phyloP scores from a whole-genome alignment of 148 eudicot genomes.

The Camellia granthamiana region DNA sequence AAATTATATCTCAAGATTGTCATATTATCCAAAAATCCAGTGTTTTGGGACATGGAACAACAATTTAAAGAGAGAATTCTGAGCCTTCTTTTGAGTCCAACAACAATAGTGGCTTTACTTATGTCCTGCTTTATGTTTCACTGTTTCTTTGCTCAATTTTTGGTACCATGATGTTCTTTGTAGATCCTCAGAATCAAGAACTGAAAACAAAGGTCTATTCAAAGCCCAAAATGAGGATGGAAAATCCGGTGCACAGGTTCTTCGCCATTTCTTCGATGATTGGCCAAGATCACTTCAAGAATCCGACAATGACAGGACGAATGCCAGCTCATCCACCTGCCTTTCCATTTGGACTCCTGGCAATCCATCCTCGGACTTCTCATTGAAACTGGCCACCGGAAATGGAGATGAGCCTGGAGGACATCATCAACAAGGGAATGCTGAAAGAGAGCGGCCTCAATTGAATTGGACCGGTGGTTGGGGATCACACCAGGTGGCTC shows the following conservation, averaged over 20 bases:
- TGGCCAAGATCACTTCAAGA: slow-evolving; percentile 54
- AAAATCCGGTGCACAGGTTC: slow-evolving; percentile 36
- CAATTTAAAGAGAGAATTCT: no score
- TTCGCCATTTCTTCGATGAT: slow-evolving; percentile 73
- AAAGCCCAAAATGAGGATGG: slow-evolving; percentile 29
- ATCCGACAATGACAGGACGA: slow-evolving; percentile 8
- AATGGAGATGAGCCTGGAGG: slow-evolving; percentile 14
- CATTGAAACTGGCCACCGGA: slow-evolving; percentile 65
- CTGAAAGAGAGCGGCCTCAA: slow-evolving; percentile 17
- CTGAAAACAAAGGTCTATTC: slow-evolving; percentile 31
- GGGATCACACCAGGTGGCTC: slow-evolving; percentile 38
- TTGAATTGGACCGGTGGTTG: slow-evolving; percentile 34
- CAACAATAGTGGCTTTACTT: no score
- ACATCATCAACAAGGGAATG: neutral
- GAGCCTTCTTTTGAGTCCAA: no score
- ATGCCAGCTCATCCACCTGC: neutral
- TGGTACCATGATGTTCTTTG: slow-evolving; percentile 5
- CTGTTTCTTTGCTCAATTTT: neutral
- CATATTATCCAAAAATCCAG: no score
- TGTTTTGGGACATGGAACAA: no score
- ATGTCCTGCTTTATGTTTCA: no score
- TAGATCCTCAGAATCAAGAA: slow-evolving; percentile 38
- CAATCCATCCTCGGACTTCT: slow-evolving; percentile 53
- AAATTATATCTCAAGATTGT: no score
- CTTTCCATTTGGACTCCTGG: slow-evolving; percentile 59